Conservation (phyloP, 2,329 filamentous ascomycete species). For the Talaromyces sp. region DNA sequence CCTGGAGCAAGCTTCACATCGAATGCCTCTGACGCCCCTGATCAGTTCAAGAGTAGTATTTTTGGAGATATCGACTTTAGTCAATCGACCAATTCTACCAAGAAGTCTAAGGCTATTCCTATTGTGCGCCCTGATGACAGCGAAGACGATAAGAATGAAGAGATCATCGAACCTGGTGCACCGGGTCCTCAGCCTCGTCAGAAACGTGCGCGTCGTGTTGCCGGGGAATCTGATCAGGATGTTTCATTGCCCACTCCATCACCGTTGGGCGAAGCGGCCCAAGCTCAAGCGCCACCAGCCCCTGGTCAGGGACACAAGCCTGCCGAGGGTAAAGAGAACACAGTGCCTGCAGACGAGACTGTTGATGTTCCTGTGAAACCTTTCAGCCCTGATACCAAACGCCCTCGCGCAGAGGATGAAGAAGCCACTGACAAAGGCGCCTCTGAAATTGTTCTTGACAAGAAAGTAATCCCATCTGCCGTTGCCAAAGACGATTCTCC, state of each 20-base stretch:
- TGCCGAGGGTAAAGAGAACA: slow-evolving; percentile 33
- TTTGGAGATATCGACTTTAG: slow-evolving; percentile 62
- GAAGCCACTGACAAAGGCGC: slow-evolving; percentile 14
- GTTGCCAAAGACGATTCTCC: slow-evolving; percentile 6
- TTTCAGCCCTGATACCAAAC: slow-evolving; percentile 8
- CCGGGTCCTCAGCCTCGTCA: slow-evolving; percentile 60
- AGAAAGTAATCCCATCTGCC: neutral
- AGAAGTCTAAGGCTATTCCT: slow-evolving; percentile 76
- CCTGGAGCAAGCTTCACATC: slow-evolving; percentile 42
- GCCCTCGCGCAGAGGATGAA: slow-evolving; percentile 17
- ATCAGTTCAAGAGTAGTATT: slow-evolving; percentile 41
- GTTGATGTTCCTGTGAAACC: slow-evolving; percentile 27
- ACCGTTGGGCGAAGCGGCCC: slow-evolving; percentile 27
- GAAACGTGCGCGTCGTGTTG: slow-evolving; percentile 66
- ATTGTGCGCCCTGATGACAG: slow-evolving; percentile 63
- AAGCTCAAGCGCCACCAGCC: slow-evolving; percentile 20
- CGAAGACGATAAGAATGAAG: slow-evolving; percentile 37
- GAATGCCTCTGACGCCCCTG: slow-evolving; percentile 16
- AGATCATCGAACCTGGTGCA: slow-evolving; percentile 46
- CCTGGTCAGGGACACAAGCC: slow-evolving; percentile 19
- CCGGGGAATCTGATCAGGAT: slow-evolving; percentile 64
- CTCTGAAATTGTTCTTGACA: neutral
- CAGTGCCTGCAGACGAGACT: slow-evolving; percentile 25
- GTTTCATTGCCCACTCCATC: slow-evolving; percentile 61
- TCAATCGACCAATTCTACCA: slow-evolving; percentile 59